Evolutionary conservation across 257 asterid species (phyloP), one percentile per base, ranked within the genome.

Genomic region (Solanum chilense): DNA sequence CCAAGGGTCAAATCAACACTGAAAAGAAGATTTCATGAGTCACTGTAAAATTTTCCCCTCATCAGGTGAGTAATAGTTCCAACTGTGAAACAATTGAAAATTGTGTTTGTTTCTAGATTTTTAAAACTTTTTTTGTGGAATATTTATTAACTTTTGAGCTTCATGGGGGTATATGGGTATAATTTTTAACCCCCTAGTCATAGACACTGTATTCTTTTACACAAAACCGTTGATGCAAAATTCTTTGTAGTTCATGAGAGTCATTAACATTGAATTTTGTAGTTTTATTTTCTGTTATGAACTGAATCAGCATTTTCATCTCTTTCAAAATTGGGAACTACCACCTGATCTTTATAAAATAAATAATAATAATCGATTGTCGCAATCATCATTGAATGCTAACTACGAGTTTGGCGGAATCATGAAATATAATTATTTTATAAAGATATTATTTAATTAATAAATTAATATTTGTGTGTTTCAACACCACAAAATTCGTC

Each of bases 41-140:
- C 87, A 3, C 33, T 93, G 95, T 93, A 93, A 76, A 91, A 87
- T 90, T 92, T 91, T 62, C 70, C 70, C 81, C 86, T 85, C 85
- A 49, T 88, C 86, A 62, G 86, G 88, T 84, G 81, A 69, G 75
- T 80, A 47, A 78, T 27, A 80, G 27, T 45, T 25, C 62, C 39
- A 78, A 45, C 37, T 78, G 41, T 78, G 41, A 78, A 78, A 78
- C 60, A 78, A 44, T 3, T 47, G 68, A 80, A 47, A 47, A 33
- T 80, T 80, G 62, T 77, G 60, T 44, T 16, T 80, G 35, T 75
- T 75, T 75, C 58, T 41, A 21, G 56, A 37, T 73, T 27, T 66
- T 66, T 5, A 5, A 0, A 44, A 12, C 12, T 31, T 8, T 16
- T 35, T 33, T 10, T 66, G 73, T 66, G n/a, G 25, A 73, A 35